Evolutionary conservation across 495 filamentous ascomycete genomes (phyloP), one percentile per base, ranked within the genome.

Genomic region (Copromyces sp.): DNA sequence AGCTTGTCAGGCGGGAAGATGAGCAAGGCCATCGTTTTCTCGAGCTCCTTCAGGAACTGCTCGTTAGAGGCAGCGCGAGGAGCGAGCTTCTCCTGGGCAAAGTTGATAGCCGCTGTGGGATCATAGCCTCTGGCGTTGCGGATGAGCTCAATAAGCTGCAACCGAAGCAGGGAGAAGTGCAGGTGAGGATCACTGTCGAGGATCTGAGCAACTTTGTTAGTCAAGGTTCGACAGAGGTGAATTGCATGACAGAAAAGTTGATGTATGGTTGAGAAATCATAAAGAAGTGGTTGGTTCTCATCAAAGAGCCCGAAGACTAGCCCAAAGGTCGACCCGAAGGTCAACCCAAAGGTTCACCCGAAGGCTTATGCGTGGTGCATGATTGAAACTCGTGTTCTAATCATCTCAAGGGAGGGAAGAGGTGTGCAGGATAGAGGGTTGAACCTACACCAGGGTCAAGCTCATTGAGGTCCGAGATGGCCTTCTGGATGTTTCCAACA

Each of bases 311-410:
- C 29, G 53, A 61, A 61, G 14, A 3, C 53, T 35, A 61, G 53
- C 53, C 53, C 1, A 4, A 17, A 3, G 29, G 14, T 9, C 0
- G 17, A 61, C 53, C 53, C 53, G 53, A 61, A 61, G 29, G 53
- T 0, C 53, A 61, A 32, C 53, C 53, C 29, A 35, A 35, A 4
- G 53, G 3, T 4, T 61, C 1, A 17, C 89, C 88, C 82, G 85
- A 89, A 89, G 89, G 86, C 85, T 85, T 98, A 93, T 92, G 95
- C 94, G 95, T 98, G 95, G 95, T 99, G 96, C 94, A 98, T 98
- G 95, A 74, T 65, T 83, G 81, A 96, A 94, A 94, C 89, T 86
- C 84, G 80, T 80, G 81, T 81, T 93, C 84, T 96, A 97, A 98
- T 98, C 95, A 94, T 94, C 85, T 89, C 89, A 76, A 70, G 40